A percentile compares a stretch with the other conserved stretches of the same genome.
Evolutionary conservation across 805 yeast genomes (phyloP).

Genomic region (Yarrowia sp.): DNA sequence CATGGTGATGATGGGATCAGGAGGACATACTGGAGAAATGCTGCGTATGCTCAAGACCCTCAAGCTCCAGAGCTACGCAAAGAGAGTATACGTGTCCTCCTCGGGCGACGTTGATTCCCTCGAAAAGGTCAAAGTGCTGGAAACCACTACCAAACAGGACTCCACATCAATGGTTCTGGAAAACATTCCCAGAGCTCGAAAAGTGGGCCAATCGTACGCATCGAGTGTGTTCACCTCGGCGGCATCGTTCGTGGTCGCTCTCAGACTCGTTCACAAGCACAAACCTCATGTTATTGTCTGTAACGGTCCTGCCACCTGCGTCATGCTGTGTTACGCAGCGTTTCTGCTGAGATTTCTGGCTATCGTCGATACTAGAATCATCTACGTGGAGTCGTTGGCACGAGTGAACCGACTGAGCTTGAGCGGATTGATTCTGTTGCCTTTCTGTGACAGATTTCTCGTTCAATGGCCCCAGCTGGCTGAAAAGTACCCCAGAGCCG

Average conservation of each 20-base stretch:
- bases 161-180: constrained; percentile 42
- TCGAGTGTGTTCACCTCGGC: constrained; percentile 59
- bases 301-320: constrained; percentile 87
- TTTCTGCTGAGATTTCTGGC: constrained; percentile 55
- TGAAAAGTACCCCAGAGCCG: constrained; percentile 61
- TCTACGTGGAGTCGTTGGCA: constrained; percentile 88
- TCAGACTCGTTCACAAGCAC: constrained; percentile 38
- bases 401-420: constrained; percentile 77
- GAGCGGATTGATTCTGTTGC: constrained; percentile 74
- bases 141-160: constrained; percentile 33
- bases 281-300: constrained; percentile 51
- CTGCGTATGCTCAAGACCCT: constrained; percentile 63
- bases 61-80: constrained; percentile 45
- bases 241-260: constrained; percentile 50
- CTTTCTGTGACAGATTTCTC: constrained; percentile 75
- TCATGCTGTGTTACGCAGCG: constrained; percentile 68
- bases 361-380: constrained; percentile 58
- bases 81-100: constrained; percentile 53
- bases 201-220: constrained; percentile 61
- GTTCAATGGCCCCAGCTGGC: constrained; percentile 87
- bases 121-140: constrained; percentile 46
- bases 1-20: constrained; percentile 85
- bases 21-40: constrained; percentile 98
- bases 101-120: constrained; percentile 62
- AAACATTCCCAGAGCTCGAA: constrained; percentile 62